Conservation (phyloP, 371 early-diverging fungal species). For the Mortierella polycephala region DNA sequence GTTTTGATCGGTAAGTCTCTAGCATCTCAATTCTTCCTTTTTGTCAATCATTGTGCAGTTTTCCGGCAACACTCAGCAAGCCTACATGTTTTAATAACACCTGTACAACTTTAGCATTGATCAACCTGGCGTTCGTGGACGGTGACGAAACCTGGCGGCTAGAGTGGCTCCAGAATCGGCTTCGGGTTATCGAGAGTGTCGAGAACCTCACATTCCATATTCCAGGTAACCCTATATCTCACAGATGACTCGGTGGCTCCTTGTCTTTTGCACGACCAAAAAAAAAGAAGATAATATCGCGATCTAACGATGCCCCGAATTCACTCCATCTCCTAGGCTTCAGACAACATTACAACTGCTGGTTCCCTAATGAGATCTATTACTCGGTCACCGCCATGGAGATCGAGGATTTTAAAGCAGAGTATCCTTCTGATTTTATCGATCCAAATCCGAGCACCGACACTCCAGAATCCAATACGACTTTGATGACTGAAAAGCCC, state of each 20-base stretch:
- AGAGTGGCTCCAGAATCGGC: conserved; percentile 12
- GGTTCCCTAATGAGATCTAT: conserved; percentile 11
- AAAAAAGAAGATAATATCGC: too few species aligned
- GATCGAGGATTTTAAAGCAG: background rate
- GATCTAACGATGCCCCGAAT: too few species aligned
- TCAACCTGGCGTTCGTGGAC: conserved; percentile 11
- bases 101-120: conserved; percentile 4
- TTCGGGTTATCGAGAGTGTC: conserved; percentile 7
- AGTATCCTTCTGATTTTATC: too few species aligned
- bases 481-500: too few species aligned
- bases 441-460: too few species aligned
- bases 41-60: too few species aligned
- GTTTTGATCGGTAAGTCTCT: conserved; percentile 16
- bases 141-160: conserved; percentile 9
- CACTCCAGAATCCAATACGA: too few species aligned
- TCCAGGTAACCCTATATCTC: conserved; percentile 6
- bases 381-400: background rate
- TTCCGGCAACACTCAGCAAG: too few species aligned
- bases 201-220: conserved; percentile 16
- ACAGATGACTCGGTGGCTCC: background rate
- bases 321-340: background rate
- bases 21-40: too few species aligned
- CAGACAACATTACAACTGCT: background rate
- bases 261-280: too few species aligned
- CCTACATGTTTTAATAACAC: background rate